phyloP scores from a whole-genome alignment of 2,329 filamentous ascomycete genomes.

The Microsporum audouinii region DNA sequence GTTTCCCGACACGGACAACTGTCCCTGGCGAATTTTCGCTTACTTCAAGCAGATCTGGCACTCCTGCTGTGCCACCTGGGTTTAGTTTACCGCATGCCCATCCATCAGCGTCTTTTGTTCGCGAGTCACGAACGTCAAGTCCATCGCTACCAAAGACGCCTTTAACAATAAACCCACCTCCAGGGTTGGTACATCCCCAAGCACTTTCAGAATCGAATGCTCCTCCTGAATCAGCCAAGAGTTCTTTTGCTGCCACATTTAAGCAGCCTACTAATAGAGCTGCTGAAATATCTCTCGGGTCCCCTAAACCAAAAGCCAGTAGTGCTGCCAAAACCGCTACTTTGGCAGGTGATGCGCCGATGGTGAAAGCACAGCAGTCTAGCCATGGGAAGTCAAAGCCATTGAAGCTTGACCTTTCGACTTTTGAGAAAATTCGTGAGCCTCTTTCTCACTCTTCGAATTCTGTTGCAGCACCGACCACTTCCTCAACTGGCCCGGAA shows the following conservation, averaged over 20 bases:
- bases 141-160: conserved; percentile 7
- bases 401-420: conserved; percentile 25
- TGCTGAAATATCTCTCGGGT: conserved; percentile 32
- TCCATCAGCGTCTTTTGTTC: conserved; percentile 25
- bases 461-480: conserved; percentile 18
- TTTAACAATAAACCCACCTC: conserved; percentile 12
- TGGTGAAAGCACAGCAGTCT: conserved; percentile 4
- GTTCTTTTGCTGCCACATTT: conserved; percentile 15
- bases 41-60: conserved; percentile 23
- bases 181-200: conserved; percentile 24
- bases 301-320: conserved; percentile 27
- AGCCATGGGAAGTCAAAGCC: conserved; percentile 22
- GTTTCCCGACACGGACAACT: conserved; percentile 28
- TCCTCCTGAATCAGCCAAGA: conserved; percentile 17
- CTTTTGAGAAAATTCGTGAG: conserved; percentile 12
- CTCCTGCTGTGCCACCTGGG: conserved; percentile 32
- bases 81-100: conserved; percentile 34
- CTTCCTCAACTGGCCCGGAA: conserved; percentile 25
- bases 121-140: conserved; percentile 19
- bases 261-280: conserved; percentile 22
- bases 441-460: conserved; percentile 20
- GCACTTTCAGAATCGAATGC: conserved; percentile 12
- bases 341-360: conserved; percentile 1
- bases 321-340: neutral
- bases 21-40: conserved; percentile 21